Conservation (phyloP, 1,284 basidiomycete genomes). For the Trichosporon coremiiforme region DNA sequence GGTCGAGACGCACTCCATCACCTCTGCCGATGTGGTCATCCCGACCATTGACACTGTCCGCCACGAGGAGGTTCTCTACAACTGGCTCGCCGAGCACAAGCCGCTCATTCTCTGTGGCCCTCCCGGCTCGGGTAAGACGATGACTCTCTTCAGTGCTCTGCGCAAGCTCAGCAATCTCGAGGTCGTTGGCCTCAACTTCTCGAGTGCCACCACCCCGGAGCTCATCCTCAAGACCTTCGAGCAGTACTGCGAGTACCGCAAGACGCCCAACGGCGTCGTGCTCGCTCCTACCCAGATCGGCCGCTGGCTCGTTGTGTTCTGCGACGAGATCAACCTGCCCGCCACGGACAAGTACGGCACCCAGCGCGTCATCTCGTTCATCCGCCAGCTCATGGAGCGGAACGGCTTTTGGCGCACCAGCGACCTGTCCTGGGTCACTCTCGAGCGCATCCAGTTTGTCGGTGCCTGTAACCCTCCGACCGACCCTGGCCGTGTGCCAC, state of each 20-base stretch:
- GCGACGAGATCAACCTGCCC: conserved; percentile 98
- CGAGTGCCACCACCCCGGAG: conserved; percentile 96
- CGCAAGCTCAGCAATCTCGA: conserved; percentile 98
- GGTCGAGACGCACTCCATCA: conserved; percentile 94
- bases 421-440: conserved; percentile 95
- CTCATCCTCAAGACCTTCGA: conserved; percentile 99
- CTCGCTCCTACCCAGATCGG: conserved; percentile 93
- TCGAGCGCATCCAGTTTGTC: conserved; percentile 98
- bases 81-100: conserved; percentile 98
- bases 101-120: conserved; percentile 98
- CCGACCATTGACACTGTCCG: conserved; percentile 98
- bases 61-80: conserved; percentile 97
- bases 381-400: conserved; percentile 93
- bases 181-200: conserved; percentile 98
- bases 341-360: conserved; percentile 98
- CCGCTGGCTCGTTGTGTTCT: conserved; percentile 98
- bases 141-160: conserved; percentile 99
- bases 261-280: conserved; percentile 95
- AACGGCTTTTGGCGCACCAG: conserved; percentile 93
- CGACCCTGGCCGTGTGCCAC: conserved; percentile 98
- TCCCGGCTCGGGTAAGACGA: conserved; percentile 98
- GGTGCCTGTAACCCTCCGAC: conserved; percentile 99
- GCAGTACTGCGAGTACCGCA: conserved; percentile 98
- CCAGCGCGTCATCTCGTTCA: conserved; percentile 96
- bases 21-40: conserved; percentile 93